A percentile compares a stretch with the other conserved stretches of the same genome.
phyloP scores from a whole-genome alignment of 768 basidiomycete genomes.

The Chiua virens region DNA sequence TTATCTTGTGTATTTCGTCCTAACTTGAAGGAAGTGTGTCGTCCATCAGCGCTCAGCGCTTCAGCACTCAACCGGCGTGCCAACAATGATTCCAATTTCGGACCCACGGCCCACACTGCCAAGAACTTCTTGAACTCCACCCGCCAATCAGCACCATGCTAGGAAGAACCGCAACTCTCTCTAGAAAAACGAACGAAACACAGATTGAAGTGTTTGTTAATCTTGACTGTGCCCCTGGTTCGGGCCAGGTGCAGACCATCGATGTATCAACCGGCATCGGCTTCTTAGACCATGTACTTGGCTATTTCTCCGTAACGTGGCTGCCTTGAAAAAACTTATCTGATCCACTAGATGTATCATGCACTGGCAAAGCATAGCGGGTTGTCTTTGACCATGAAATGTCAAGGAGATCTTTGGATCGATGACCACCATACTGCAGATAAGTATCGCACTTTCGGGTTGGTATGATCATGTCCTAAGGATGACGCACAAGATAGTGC shows the following conservation, averaged over 20 bases:
- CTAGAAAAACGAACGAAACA: conserved; percentile 90
- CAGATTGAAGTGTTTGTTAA: conserved; percentile 78
- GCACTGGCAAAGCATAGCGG: conserved; percentile 97
- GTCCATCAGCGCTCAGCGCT: too few relatives aligned
- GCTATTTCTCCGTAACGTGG: conserved; percentile 14
- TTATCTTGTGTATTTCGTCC: too few relatives aligned
- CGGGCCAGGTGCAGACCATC: conserved; percentile 67
- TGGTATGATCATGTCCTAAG: conserved; percentile 15
- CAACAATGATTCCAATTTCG: too few relatives aligned
- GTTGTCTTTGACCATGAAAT: conserved; percentile 87
- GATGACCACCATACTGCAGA: conserved; percentile 99
- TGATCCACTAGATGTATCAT: conserved; percentile 80
- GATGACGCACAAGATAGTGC: conserved; percentile 74
- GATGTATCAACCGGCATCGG: conserved; percentile 92
- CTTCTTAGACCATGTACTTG: conserved; percentile 93
- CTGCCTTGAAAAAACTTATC: neutral
- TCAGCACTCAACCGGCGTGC: too few relatives aligned
- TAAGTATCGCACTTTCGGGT: conserved; percentile 47
- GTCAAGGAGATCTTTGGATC: conserved; percentile 94
- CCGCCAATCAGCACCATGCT: conserved; percentile 27
- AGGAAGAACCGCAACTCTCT: conserved; percentile 63
- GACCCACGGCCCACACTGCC: too few relatives aligned
- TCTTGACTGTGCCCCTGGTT: conserved; percentile 76
- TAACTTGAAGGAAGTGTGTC: too few relatives aligned
- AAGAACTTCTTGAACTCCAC: too few relatives aligned